A percentile compares a stretch with the other conserved stretches of the same genome.
Conservation (phyloP, 169 alveolate genomes). For the Plasmodium berghei region DNA sequence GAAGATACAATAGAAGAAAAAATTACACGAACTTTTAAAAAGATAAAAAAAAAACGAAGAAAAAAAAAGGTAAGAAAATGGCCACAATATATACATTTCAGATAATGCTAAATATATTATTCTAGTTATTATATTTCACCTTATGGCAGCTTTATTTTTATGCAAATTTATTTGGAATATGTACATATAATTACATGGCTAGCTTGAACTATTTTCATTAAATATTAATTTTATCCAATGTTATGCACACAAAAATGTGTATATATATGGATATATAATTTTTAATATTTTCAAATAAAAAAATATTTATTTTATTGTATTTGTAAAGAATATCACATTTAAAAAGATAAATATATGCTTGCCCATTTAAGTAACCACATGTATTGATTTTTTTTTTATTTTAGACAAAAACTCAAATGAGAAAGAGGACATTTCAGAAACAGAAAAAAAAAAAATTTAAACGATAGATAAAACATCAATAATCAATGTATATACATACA, state of each 20-base stretch:
- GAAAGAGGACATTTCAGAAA: conserved; percentile 21
- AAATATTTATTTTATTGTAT: background rate
- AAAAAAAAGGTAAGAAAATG: conserved; percentile 32
- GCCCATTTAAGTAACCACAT: background rate
- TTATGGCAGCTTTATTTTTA: background rate
- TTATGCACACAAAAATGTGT: background rate
- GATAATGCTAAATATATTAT: conserved; percentile 2
- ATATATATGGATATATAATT: background rate
- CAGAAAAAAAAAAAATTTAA: conserved; percentile 30
- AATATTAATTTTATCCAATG: background rate
- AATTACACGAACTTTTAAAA: conserved; percentile 41
- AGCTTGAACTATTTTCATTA: too few species aligned
- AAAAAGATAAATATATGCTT: background rate
- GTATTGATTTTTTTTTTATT: background rate
- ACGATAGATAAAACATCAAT: background rate
- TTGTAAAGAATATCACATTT: background rate
- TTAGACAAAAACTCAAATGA: conserved; percentile 20
- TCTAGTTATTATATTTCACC: background rate
- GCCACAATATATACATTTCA: background rate
- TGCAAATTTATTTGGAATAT: background rate
- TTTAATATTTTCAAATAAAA: background rate
- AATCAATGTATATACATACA: background rate
- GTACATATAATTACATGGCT: too few species aligned
- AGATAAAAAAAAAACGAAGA: conserved; percentile 53
- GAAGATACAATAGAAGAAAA: conserved; percentile 49